These are phyloP conservation scores for Malus asiatica DNA, from an alignment of 306 rosid species.

Conservation along the genomic window DNA sequence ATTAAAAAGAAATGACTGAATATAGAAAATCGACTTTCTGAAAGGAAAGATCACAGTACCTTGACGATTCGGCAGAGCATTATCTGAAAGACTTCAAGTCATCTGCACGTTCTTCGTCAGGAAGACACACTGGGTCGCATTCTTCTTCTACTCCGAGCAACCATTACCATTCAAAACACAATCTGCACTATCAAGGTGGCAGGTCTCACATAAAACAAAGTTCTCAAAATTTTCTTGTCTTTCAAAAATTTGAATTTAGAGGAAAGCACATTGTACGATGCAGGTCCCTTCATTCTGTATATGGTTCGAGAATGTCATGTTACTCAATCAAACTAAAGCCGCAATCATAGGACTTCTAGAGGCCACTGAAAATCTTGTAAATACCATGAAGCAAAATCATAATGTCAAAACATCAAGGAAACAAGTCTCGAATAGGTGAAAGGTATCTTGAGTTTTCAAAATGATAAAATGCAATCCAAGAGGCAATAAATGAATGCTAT, in stretches of 20 bases:
- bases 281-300: constrained; percentile 31
- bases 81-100: constrained; percentile 42
- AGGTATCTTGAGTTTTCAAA: constrained; percentile 15
- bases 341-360: constrained; percentile 47
- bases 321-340: constrained; percentile 51
- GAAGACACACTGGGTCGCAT: constrained; percentile 51
- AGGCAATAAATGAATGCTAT: not conserved
- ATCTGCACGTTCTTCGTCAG: constrained; percentile 37
- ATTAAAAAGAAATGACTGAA: not conserved
- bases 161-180: constrained; percentile 50
- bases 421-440: constrained; percentile 22
- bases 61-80: constrained; percentile 30
- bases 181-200: constrained; percentile 35
- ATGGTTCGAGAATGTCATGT: constrained; percentile 39
- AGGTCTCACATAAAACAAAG: constrained; percentile 15
- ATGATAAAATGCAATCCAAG: not conserved
- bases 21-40: not conserved
- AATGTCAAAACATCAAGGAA: constrained; percentile 22
- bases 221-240: not conserved
- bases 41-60: constrained; percentile 5
- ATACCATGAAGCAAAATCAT: constrained; percentile 33
- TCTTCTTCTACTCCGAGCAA: constrained; percentile 51
- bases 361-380: constrained; percentile 57
- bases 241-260: not conserved
- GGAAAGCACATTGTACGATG: not conserved